A percentile compares a stretch with the other conserved stretches of the same genome.
These are phyloP conservation scores for Cutaneotrichosporon spelunceum DNA, from an alignment of 1,284 basidiomycete genomes.

Conservation along the genomic window DNA sequence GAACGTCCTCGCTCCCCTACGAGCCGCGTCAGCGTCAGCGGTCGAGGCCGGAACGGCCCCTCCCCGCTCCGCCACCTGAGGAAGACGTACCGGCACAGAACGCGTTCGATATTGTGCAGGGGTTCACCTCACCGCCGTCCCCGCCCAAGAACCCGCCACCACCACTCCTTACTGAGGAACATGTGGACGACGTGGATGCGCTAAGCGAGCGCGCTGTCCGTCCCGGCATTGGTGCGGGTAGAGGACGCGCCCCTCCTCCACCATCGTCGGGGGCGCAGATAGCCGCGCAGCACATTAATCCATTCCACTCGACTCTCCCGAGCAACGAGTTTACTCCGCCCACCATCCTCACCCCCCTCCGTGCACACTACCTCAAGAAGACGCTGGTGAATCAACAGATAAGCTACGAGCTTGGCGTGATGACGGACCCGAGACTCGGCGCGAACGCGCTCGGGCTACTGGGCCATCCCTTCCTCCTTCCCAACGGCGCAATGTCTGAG, in stretches of 20 bases:
- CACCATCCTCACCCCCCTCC: constrained; percentile 66
- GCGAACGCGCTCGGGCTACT: constrained; percentile 77
- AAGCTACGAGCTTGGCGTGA: constrained; percentile 65
- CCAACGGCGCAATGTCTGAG: constrained; percentile 55
- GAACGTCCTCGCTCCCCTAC: constrained; percentile 28
- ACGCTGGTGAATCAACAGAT: constrained; percentile 85
- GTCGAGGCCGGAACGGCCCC: constrained; percentile 27
- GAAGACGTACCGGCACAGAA: constrained; percentile 35
- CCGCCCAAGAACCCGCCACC: constrained; percentile 26
- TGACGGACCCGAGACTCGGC: constrained; percentile 60
- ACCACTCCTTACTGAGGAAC: constrained; percentile 4
- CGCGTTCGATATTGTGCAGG: constrained; percentile 32
- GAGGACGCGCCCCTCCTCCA: constrained; percentile 17
- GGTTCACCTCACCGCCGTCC: constrained; percentile 39
- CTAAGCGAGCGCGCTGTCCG: background rate
- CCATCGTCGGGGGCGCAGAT: constrained; percentile 21
- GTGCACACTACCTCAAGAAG: constrained; percentile 94
- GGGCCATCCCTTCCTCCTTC: constrained; percentile 75
- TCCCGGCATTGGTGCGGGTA: background rate
- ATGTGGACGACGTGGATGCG: background rate
- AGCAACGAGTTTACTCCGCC: constrained; percentile 29
- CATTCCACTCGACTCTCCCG: constrained; percentile 38
- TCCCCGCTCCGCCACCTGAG: constrained; percentile 31
- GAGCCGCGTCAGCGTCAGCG: constrained; percentile 28
- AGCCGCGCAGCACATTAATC: constrained; percentile 37